Base-by-base conservation (phyloP, 306 rosid genomes). In the Rosa chinensis region DNA sequence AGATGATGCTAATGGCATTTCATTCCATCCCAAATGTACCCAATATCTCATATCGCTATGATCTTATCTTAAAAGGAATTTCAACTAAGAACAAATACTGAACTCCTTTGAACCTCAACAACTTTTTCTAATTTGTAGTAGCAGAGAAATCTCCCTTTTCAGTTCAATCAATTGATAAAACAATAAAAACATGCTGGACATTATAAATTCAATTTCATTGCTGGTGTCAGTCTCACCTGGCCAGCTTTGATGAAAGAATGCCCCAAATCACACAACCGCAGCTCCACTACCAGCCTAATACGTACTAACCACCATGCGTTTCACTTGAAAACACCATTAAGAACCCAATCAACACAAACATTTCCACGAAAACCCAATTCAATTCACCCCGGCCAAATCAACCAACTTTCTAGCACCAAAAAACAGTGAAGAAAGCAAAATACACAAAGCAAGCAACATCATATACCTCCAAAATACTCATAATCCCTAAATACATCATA, bases 261-360 rank as follows among this genome's bases (percentile, higher is more conserved):
- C 40, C 99, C 98, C 89, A 95, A 69, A 85, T 88, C 89, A 83
- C 99, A 95, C 66, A 95, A 25, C 28, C 80, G 98, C 98, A 74
- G 98, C 98, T 76, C 98, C 98, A 83, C 98, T 94, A 28, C 97
- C 98, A 72, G 97, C 98, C 79, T 94, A 97, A 88, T 94, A 94
- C 0, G 98, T 94, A 78, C 97, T 94, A 64, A 94, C 98, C 80
- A 93, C 97, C 99, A 95, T 95, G 9, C 99, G 92, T 66, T 82
- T 44, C 35, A 95, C 98, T 97, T 95, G 79, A 37, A 88, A 66
- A 17, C 84, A 17, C 45, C 42, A 84, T 80, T 61, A 69, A 82
- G 35, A 67, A 78, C 70, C 45, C 32, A 32, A 61, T 45, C 21
- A 45, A 28, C 59, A 12, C 1, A 28, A 50, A 1, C 13, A 37